These are phyloP conservation scores for Ophiostoma pallidulum DNA, from an alignment of 2,329 filamentous ascomycete species.

Conservation along the genomic window DNA sequence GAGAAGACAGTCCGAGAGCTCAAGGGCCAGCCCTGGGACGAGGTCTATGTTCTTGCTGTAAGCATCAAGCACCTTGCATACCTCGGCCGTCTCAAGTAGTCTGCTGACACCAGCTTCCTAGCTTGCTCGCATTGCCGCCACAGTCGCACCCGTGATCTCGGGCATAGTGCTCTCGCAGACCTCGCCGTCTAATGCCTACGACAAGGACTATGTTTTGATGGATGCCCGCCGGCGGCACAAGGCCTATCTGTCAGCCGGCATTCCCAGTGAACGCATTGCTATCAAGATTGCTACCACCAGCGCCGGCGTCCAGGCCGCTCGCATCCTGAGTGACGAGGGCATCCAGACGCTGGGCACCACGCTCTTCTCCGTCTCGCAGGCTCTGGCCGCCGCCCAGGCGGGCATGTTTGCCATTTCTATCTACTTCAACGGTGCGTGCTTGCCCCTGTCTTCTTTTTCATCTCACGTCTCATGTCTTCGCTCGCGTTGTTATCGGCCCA, in stretches of 20 bases:
- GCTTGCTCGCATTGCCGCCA: slow-evolving; percentile 2
- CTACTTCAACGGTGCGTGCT: slow-evolving; percentile 4
- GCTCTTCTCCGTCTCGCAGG: background rate
- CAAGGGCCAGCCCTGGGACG: slow-evolving; percentile 3
- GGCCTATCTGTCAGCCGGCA: background rate
- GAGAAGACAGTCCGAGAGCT: background rate
- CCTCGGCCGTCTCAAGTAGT: too few species aligned
- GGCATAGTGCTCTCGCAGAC: background rate
- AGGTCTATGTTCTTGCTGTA: background rate
- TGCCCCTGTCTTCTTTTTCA: too few species aligned
- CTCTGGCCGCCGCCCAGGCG: background rate
- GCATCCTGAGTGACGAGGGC: background rate
- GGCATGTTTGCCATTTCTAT: slow-evolving; percentile 5
- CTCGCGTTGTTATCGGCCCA: too few species aligned
- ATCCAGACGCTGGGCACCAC: background rate
- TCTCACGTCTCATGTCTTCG: too few species aligned
- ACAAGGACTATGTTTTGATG: background rate
- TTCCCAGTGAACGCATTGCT: background rate
- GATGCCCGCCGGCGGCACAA: background rate
- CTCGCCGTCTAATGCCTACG: background rate
- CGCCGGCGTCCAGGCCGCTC: background rate
- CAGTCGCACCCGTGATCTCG: background rate
- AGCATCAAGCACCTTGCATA: background rate
- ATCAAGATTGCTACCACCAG: background rate
- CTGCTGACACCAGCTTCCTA: too few species aligned